Evolutionary conservation across 1,284 basidiomycete species (phyloP).

Genomic region (Boletus smithii): DNA sequence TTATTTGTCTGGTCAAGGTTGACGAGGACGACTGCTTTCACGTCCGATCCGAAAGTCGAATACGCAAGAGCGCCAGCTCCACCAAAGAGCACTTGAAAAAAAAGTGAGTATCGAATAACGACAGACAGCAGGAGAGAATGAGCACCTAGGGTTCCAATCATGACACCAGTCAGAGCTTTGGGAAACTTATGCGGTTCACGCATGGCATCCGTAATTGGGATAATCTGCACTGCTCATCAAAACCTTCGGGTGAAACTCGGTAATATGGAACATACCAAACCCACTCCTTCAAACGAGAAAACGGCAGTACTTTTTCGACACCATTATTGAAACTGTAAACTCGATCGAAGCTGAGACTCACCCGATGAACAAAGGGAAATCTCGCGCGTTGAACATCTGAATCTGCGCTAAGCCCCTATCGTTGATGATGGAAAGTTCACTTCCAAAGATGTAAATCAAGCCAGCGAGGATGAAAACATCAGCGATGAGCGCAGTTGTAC

Average conservation of each 20-base stretch:
- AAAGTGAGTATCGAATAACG: slow-evolving; percentile 12
- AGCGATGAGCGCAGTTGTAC: slow-evolving; percentile 88
- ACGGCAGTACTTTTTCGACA: slow-evolving; percentile 76
- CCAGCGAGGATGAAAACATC: slow-evolving; percentile 95
- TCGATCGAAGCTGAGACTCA: slow-evolving; percentile 35
- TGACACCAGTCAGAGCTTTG: slow-evolving; percentile 82
- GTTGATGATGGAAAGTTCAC: slow-evolving; percentile 69
- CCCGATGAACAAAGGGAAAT: slow-evolving; percentile 93
- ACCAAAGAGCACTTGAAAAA: slow-evolving; percentile 71
- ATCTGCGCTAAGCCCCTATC: slow-evolving; percentile 78
- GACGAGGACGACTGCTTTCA: slow-evolving; percentile 93
- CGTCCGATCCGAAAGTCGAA: slow-evolving; percentile 81
- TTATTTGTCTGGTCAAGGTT: slow-evolving; percentile 86
- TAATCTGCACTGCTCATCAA: slow-evolving; percentile 48
- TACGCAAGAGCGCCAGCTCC: slow-evolving; percentile 90
- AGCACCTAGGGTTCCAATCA: slow-evolving; percentile 74
- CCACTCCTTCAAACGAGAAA: slow-evolving; percentile 98
- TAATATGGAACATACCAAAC: slow-evolving; percentile 58
- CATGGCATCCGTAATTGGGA: slow-evolving; percentile 98
- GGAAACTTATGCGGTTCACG: slow-evolving; percentile 93
- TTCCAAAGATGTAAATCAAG: slow-evolving; percentile 80
- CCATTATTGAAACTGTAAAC: slow-evolving; percentile 3
- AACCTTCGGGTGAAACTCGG: background rate
- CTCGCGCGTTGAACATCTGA: slow-evolving; percentile 82
- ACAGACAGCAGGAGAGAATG: slow-evolving; percentile 4